Conservation (phyloP, 2,329 filamentous ascomycete species). For the Coniochaeta pulveracea region DNA sequence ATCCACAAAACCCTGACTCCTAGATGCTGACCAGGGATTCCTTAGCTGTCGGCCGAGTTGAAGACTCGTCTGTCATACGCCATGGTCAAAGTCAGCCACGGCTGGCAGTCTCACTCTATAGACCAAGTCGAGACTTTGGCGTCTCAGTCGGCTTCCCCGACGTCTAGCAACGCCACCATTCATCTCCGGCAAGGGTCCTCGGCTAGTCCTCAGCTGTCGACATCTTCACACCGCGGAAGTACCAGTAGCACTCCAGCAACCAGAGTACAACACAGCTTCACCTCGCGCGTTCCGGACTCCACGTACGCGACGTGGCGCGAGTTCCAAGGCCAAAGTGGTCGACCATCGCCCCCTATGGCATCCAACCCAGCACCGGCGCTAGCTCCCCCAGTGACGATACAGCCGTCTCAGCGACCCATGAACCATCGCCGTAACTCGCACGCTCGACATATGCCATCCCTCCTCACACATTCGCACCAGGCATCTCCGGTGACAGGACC, state of each 20-base stretch:
- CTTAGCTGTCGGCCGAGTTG: conserved; percentile 64
- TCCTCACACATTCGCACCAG: conserved; percentile 37
- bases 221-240: conserved; percentile 21
- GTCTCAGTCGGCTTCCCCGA: conserved; percentile 55
- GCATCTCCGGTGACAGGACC: conserved; percentile 25
- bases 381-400: conserved; percentile 43
- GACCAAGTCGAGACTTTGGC: conserved; percentile 67
- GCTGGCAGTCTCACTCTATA: conserved; percentile 71
- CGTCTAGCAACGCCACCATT: conserved; percentile 45
- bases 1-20: too few species aligned
- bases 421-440: conserved; percentile 40
- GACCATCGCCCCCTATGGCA: too few species aligned
- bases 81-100: conserved; percentile 85
- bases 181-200: conserved; percentile 38
- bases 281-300: conserved; percentile 1
- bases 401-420: conserved; percentile 31
- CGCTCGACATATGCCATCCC: conserved; percentile 34
- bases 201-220: conserved; percentile 39
- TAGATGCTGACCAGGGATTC: background rate
- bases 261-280: conserved; percentile 9
- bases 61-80: conserved; percentile 82
- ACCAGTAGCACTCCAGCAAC: conserved; percentile 20
- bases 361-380: conserved; percentile 19
- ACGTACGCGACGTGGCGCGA: background rate
- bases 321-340: too few species aligned